Evolutionary conservation across 2,329 filamentous ascomycete species (phyloP).

Genomic region (Fusarium sororula): DNA sequence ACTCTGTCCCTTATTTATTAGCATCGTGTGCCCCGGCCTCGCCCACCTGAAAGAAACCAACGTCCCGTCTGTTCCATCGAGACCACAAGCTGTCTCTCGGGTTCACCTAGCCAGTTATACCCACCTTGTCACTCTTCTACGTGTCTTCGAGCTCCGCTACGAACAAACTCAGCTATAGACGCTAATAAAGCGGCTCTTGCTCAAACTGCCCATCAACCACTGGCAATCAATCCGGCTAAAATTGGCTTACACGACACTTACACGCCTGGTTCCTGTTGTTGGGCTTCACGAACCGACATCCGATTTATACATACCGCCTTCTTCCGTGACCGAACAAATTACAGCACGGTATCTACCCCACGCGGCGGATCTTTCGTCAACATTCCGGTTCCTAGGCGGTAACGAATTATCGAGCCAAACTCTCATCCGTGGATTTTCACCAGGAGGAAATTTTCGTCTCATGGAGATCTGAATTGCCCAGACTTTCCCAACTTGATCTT

Average conservation of each 20-base stretch:
- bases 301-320: slow-evolving; percentile 34
- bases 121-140: neutral
- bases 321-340: slow-evolving; percentile 30
- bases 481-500: slow-evolving; percentile 19
- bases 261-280: slow-evolving; percentile 2
- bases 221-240: slow-evolving; percentile 24
- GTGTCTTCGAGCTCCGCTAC: slow-evolving; percentile 1
- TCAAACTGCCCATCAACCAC: slow-evolving; percentile 6
- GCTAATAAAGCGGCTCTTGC: slow-evolving; percentile 30
- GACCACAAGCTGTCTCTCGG: neutral
- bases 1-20: slow-evolving; percentile 35
- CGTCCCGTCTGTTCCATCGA: slow-evolving; percentile 1
- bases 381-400: slow-evolving; percentile 38
- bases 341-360: slow-evolving; percentile 40
- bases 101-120: neutral
- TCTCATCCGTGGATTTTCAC: slow-evolving; percentile 31
- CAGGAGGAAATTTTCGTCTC: slow-evolving; percentile 34
- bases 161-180: slow-evolving; percentile 10
- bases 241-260: slow-evolving; percentile 39
- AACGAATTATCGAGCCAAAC: slow-evolving; percentile 35
- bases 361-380: slow-evolving; percentile 37
- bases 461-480: slow-evolving; percentile 34
- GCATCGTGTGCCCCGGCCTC: slow-evolving; percentile 40
- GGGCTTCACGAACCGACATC: slow-evolving; percentile 23
- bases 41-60: slow-evolving; percentile 13